Percentiles rank a stretch among this genome's conserved stretches.
These are phyloP conservation scores for Pseudocercospora crystallina DNA, from an alignment of 2,329 filamentous ascomycete species.

Conservation along the genomic window DNA sequence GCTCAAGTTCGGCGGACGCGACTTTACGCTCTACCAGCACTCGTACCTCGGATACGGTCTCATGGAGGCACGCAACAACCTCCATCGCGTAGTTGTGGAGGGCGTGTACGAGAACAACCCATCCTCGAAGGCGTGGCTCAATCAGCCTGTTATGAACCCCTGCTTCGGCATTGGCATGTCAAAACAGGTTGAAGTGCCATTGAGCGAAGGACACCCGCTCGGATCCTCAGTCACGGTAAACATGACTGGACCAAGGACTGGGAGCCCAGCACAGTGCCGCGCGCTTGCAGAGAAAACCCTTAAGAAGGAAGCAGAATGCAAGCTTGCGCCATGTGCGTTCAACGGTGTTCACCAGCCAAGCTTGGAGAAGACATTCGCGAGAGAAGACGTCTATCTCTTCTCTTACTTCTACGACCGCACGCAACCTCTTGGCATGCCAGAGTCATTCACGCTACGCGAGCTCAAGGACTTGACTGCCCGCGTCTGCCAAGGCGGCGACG, in stretches of 20 bases:
- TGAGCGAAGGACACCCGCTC: slow-evolving; percentile 65
- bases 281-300: slow-evolving; percentile 86
- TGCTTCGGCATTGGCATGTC: slow-evolving; percentile 81
- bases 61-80: slow-evolving; percentile 87
- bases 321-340: slow-evolving; percentile 91
- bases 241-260: slow-evolving; percentile 79
- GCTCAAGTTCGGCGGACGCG: slow-evolving; percentile 82
- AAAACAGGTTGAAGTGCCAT: slow-evolving; percentile 69
- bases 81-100: slow-evolving; percentile 74
- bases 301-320: slow-evolving; percentile 79
- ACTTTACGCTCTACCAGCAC: slow-evolving; percentile 95
- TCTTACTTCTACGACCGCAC: slow-evolving; percentile 98
- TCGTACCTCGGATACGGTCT: slow-evolving; percentile 95
- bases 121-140: slow-evolving; percentile 61
- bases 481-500: slow-evolving; percentile 81
- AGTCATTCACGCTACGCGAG: slow-evolving; percentile 89
- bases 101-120: slow-evolving; percentile 62
- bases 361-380: slow-evolving; percentile 85
- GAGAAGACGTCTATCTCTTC: slow-evolving; percentile 92
- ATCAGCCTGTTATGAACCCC: slow-evolving; percentile 72
- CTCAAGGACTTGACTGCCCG: slow-evolving; percentile 79
- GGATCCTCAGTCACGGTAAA: slow-evolving; percentile 68
- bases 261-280: slow-evolving; percentile 83
- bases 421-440: slow-evolving; percentile 93
- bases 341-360: slow-evolving; percentile 94